These are phyloP conservation scores for Colletotrichum phormii DNA, from an alignment of 2,329 filamentous ascomycete genomes.

Conservation along the genomic window DNA sequence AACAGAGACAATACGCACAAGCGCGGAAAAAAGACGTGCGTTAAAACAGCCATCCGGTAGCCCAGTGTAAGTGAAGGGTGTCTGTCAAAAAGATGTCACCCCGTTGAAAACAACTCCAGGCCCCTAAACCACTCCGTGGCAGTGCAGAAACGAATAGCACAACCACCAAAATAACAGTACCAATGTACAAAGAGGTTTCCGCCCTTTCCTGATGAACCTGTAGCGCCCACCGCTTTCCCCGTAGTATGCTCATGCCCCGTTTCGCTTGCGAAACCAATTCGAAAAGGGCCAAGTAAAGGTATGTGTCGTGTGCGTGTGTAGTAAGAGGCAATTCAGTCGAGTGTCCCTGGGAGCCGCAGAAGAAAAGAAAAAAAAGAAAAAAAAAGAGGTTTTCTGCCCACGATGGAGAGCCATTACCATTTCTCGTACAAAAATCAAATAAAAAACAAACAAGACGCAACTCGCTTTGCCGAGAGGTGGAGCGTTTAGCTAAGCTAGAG, in stretches of 20 bases:
- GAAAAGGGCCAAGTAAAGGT: slow-evolving; percentile 1
- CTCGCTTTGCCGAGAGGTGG: slow-evolving; percentile 29
- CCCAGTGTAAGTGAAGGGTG: slow-evolving; percentile 5
- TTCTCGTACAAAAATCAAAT: slow-evolving; percentile 9
- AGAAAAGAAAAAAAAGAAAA: not conserved
- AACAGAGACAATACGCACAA: not conserved
- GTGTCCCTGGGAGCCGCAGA: not conserved
- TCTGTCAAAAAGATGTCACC: not conserved
- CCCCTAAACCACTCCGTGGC: slow-evolving; percentile 13
- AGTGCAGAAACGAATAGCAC: not conserved
- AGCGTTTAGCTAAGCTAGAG: slow-evolving; percentile 20
- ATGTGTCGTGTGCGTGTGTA: not conserved
- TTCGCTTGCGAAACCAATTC: slow-evolving; percentile 31
- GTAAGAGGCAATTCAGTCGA: not conserved
- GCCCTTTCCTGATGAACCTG: not conserved
- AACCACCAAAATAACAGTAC: not conserved
- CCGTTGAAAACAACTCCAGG: not conserved
- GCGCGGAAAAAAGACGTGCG: not conserved
- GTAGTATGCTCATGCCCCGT: slow-evolving; percentile 13
- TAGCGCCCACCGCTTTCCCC: slow-evolving; percentile 32
- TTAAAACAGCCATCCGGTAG: slow-evolving; percentile 1
- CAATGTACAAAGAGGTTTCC: slow-evolving; percentile 22
- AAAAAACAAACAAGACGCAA: slow-evolving; percentile 28
- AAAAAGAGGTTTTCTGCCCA: slow-evolving; percentile 7
- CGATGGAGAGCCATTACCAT: slow-evolving; percentile 28